Percentiles rank a stretch among this genome's conserved stretches.
Evolutionary conservation across 352 stramenopile species (phyloP).

Genomic region (Pythium guiyangense): DNA sequence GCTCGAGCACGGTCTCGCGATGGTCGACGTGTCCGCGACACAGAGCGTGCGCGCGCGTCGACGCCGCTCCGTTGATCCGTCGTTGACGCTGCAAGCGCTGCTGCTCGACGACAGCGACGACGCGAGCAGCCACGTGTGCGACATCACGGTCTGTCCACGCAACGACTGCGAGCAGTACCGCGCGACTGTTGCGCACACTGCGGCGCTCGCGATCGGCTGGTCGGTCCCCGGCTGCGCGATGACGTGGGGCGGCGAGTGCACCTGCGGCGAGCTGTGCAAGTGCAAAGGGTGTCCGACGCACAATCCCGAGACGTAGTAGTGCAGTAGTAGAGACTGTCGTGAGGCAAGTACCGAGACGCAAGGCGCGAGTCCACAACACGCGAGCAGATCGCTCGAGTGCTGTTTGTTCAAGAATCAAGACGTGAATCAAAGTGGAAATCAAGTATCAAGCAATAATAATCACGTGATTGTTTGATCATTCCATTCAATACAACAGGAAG

Average conservation of each 20-base stretch:
- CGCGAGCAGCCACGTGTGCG: conserved; percentile 37
- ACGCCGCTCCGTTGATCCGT: background rate
- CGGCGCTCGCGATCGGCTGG: conserved; percentile 74
- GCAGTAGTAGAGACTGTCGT: too few relatives aligned
- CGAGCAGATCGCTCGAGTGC: too few relatives aligned
- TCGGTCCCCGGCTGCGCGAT: conserved; percentile 76
- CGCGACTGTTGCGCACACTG: conserved; percentile 71
- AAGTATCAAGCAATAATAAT: too few relatives aligned
- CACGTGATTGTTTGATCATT: too few relatives aligned
- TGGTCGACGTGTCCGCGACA: conserved; percentile 48
- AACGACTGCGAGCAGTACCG: conserved; percentile 76
- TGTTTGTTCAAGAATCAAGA: too few relatives aligned
- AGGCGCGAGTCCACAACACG: too few relatives aligned
- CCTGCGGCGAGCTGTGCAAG: conserved; percentile 70
- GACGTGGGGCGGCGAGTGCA: conserved; percentile 61
- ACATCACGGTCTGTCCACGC: conserved; percentile 53
- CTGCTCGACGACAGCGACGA: conserved; percentile 14
- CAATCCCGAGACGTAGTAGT: conserved; percentile 37
- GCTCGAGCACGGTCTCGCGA: conserved; percentile 32
- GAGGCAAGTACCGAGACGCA: too few relatives aligned
- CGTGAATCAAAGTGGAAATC: too few relatives aligned
- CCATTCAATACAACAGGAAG: too few relatives aligned
- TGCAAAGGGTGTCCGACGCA: conserved; percentile 73
- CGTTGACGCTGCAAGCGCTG: background rate
- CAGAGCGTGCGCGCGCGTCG: background rate